Conservation (phyloP, 129 eudicot species). For the Centella asiatica region DNA sequence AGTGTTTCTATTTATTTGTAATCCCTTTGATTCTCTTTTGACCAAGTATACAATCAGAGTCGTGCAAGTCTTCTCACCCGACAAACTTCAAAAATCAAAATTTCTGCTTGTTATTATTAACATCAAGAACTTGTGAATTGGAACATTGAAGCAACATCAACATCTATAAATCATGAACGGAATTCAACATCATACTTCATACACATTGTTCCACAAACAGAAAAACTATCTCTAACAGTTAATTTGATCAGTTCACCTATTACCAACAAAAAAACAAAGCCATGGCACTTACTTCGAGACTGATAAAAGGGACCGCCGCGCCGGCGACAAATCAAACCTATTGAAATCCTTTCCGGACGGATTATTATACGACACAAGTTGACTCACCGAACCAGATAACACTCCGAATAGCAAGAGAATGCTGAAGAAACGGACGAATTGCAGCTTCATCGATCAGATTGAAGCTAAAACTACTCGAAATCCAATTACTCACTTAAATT, state of each 20-base stretch:
- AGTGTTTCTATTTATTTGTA: too few species aligned
- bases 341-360: background rate
- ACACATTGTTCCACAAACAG: too few species aligned
- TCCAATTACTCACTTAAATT: too few species aligned
- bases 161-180: too few species aligned
- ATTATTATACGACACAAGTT: background rate
- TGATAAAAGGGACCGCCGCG: slow-evolving; percentile 38
- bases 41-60: too few species aligned
- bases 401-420: background rate
- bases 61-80: too few species aligned
- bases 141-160: too few species aligned
- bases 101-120: too few species aligned
- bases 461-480: background rate
- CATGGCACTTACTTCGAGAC: slow-evolving; percentile 28
- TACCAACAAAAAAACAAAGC: background rate
- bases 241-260: background rate
- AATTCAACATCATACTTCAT: too few species aligned
- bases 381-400: background rate
- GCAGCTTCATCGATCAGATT: slow-evolving; percentile 8
- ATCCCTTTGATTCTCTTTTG: too few species aligned
- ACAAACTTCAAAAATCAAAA: too few species aligned
- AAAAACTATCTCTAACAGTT: background rate
- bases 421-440: background rate
- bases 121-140: too few species aligned
- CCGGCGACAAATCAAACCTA: slow-evolving; percentile 16